phyloP scores from a whole-genome alignment of 192 early-diverging fungal genomes.

The Podila minutissima region DNA sequence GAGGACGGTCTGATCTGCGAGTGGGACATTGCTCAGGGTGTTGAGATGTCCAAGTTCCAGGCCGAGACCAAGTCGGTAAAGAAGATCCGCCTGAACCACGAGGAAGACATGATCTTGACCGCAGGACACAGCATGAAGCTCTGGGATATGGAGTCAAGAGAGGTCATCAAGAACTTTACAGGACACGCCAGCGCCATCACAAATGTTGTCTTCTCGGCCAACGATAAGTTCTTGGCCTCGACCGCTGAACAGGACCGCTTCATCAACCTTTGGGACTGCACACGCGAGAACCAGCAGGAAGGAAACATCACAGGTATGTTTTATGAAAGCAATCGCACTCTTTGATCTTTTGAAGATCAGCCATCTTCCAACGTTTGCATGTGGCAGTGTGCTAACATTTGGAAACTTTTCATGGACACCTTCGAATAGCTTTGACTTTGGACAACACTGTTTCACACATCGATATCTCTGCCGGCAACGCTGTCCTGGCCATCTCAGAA shows the following conservation, averaged over 20 bases:
- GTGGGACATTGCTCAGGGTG: slow-evolving; percentile 63
- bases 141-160: slow-evolving; percentile 58
- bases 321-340: not conserved
- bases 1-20: slow-evolving; percentile 61
- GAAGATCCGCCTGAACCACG: slow-evolving; percentile 58
- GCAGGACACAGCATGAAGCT: slow-evolving; percentile 66
- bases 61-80: slow-evolving; percentile 58
- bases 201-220: slow-evolving; percentile 56
- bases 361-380: not conserved
- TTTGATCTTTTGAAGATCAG: not conserved
- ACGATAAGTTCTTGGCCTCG: slow-evolving; percentile 59
- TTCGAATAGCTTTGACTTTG: slow-evolving; percentile 51
- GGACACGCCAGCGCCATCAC: slow-evolving; percentile 63
- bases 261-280: slow-evolving; percentile 66
- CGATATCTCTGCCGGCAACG: slow-evolving; percentile 55
- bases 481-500: slow-evolving; percentile 62
- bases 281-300: slow-evolving; percentile 46
- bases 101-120: slow-evolving; percentile 59
- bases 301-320: slow-evolving; percentile 53
- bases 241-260: slow-evolving; percentile 62
- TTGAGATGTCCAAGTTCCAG: slow-evolving; percentile 62
- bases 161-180: slow-evolving; percentile 61
- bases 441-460: slow-evolving; percentile 59
- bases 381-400: not conserved
- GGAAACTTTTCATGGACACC: not conserved